Evolutionary conservation across 352 stramenopile species (phyloP), one percentile per base, ranked within the genome.

Genomic region (Phytopythium helicoides): DNA sequence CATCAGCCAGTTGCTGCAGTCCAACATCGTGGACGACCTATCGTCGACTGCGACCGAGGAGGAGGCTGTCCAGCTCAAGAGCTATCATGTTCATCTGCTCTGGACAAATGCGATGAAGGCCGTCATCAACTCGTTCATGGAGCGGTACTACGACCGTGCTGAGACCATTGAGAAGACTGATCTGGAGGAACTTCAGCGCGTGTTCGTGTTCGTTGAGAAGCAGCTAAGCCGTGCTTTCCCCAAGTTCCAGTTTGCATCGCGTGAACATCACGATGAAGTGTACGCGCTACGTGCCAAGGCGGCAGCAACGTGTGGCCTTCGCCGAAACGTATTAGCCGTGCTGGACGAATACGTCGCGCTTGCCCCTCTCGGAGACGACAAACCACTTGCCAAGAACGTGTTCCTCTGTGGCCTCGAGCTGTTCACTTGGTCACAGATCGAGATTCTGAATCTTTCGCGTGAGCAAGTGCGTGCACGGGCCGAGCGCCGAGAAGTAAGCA

Each of bases 21-120:
- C 76, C 1, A 70, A 71, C 25, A 26, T 82, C 9, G 54, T 85
- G 11, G 58, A 75, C 16, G 35, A 65, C 14, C 66, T 84, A 16
- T 62, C 56, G 3, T 26, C 42, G 0, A 28, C 56, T 5, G 45
- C 42, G 15, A 54, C 25, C 5, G 47, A 47, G n/a, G 14, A 8
- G 10, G 21, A 42, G 23, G 36, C 36, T 7, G 36, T 19, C 21
- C 41, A 52, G 22, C 47, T 55, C 26, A 56, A 60, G 15, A 86
- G 73, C 49, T 51, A 64, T n/a, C 59, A 65, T 46, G 67, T 86
- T 10, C 58, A 62, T 26, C 34, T 38, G 44, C 55, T 89, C 14
- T 92, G 81, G 81, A 40, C 74, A 38, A 78, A 68, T 22, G 56
- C 76, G 23, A 88, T 89, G 76, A 81, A 78, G 39, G 68, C 76